Evolutionary conservation across 306 rosid species (phyloP), one percentile per base, ranked within the genome.

Genomic region (Cucurbita maxima): DNA sequence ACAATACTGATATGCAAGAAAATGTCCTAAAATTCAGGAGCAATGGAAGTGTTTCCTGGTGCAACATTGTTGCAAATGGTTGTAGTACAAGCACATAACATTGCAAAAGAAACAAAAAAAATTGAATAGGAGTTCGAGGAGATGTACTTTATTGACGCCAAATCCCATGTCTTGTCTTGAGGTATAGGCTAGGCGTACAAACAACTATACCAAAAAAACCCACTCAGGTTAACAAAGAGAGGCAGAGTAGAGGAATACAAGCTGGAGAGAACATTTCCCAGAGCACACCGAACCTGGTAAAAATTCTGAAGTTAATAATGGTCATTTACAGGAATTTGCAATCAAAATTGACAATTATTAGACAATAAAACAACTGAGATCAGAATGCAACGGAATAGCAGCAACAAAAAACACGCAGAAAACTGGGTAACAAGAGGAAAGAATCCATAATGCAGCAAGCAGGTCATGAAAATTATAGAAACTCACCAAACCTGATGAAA

Each of bases 91-190:
- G 5, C 60, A 70, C 30, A 36, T 14, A 48, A 52, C 22, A 10
- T 36, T 36, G 55, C 37, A 34, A 15, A 54, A 72, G 38, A 40
- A 19, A 18, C 18, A 54, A 54, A 40, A 36, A 71, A 38, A 72
- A 53, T 37, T 8, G 36, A 72, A 38, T 10, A 51, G 52, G 10
- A 72, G 52, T 53, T 56, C 19, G 15, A 43, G 62, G 50, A 40
- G 52, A 40, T 52, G 16, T 38, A 40, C 64, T 72, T 72, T 72
- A 72, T 55, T 55, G 52, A 55, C 40, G 64, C 52, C 64, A 72
- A 72, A 38, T 38, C 61, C 19, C 57, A 37, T n/a, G 48, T 71
- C 50, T 48, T 34, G 75, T 71, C 37, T 51, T 16, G 16, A n/a
- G 50, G 59, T 48, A 70, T 52, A 16, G 75, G 20, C 75, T 34